Evolutionary conservation across 352 stramenopile genomes (phyloP).

Genomic region (Saprolegnia parasitica): DNA sequence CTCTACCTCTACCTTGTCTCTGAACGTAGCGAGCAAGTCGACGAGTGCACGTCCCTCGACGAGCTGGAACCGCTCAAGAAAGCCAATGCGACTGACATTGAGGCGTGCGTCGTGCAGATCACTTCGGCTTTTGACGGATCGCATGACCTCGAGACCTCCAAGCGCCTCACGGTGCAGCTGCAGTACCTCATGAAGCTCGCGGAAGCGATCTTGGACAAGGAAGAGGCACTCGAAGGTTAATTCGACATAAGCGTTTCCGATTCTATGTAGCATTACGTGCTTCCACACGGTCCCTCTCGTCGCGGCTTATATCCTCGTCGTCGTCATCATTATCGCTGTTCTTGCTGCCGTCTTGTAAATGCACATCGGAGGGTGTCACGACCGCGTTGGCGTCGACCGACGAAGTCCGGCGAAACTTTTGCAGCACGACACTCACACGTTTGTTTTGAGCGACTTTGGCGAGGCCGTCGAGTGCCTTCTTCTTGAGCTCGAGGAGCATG

Average conservation of each 20-base stretch:
- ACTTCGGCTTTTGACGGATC: conserved; percentile 69
- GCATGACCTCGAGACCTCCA: conserved; percentile 69
- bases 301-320: too few relatives aligned
- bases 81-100: conserved; percentile 62
- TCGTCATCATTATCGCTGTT: too few relatives aligned
- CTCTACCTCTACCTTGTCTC: not conserved
- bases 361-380: too few relatives aligned
- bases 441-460: too few relatives aligned
- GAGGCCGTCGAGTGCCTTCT: not conserved
- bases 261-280: too few relatives aligned
- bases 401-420: too few relatives aligned
- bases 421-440: too few relatives aligned
- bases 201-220: conserved; percentile 67
- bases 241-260: too few relatives aligned
- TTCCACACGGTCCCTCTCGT: too few relatives aligned
- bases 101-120: conserved; percentile 65
- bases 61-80: conserved; percentile 53
- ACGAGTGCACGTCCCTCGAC: conserved; percentile 46
- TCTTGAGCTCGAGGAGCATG: conserved; percentile 18
- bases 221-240: conserved; percentile 62
- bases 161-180: conserved; percentile 64
- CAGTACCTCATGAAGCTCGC: conserved; percentile 86
- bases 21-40: conserved; percentile 59
- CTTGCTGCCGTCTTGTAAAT: too few relatives aligned
- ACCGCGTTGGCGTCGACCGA: too few relatives aligned